Conservation (phyloP, 2,329 filamentous ascomycete species). For the Botryotinia convoluta region DNA sequence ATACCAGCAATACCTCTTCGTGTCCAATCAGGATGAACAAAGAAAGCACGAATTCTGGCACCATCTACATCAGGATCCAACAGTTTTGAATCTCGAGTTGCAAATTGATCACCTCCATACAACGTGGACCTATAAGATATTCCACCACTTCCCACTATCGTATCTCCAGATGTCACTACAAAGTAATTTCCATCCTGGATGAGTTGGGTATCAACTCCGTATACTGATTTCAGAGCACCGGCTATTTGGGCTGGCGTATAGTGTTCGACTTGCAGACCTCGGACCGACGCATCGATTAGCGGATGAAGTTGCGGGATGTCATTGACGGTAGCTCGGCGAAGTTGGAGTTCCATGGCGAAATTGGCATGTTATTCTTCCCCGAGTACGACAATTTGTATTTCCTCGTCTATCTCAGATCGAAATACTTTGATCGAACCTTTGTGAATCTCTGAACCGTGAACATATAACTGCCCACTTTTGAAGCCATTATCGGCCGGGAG, state of each 20-base stretch:
- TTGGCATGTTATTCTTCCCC: not conserved
- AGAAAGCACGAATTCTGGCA: conserved; percentile 27
- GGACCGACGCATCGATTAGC: conserved; percentile 25
- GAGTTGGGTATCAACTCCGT: conserved; percentile 25
- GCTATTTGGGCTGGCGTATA: conserved; percentile 24
- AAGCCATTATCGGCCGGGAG: not conserved
- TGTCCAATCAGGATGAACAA: conserved; percentile 25
- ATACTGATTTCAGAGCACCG: conserved; percentile 23
- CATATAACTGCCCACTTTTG: conserved; percentile 1
- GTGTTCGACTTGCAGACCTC: conserved; percentile 21
- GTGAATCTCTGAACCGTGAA: not conserved
- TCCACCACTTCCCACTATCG: conserved; percentile 24
- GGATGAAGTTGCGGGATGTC: conserved; percentile 25
- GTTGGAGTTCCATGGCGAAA: conserved; percentile 13
- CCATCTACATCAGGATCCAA: conserved; percentile 22
- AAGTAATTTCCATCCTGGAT: conserved; percentile 26
- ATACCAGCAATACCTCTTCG: conserved; percentile 21
- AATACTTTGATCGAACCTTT: not conserved
- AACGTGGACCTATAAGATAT: conserved; percentile 25
- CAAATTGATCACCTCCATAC: conserved; percentile 26
- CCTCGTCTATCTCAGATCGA: not conserved
- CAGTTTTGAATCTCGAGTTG: conserved; percentile 18
- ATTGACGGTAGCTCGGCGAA: conserved; percentile 24
- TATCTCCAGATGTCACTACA: conserved; percentile 11
- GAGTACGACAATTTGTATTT: not conserved